Evolutionary conservation across 2,329 filamentous ascomycete genomes (phyloP).

Genomic region (Hortaea werneckii): DNA sequence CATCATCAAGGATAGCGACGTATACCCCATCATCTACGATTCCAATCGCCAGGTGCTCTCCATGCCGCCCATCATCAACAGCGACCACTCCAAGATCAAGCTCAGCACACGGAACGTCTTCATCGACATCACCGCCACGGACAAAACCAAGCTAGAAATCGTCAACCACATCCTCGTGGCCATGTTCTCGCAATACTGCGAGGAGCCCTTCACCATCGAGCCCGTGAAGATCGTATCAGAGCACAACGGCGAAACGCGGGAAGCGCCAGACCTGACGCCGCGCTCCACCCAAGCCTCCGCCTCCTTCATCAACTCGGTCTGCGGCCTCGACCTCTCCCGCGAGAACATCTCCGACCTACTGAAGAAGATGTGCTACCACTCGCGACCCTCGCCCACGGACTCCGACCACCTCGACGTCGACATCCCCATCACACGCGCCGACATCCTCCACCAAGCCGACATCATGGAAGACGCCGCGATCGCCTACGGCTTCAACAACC

Average conservation of each 20-base stretch:
- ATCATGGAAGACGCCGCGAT: constrained; percentile 98
- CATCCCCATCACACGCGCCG: constrained; percentile 80
- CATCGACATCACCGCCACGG: constrained; percentile 93
- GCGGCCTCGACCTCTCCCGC: constrained; percentile 66
- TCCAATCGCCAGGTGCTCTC: constrained; percentile 80
- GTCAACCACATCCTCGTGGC: constrained; percentile 91
- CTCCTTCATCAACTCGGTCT: constrained; percentile 88
- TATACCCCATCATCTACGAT: constrained; percentile 95
- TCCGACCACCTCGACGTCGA: constrained; percentile 62
- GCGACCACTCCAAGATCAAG: constrained; percentile 92
- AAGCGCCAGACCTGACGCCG: constrained; percentile 71
- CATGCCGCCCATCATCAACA: constrained; percentile 94
- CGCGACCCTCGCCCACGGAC: constrained; percentile 60
- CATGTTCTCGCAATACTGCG: constrained; percentile 92
- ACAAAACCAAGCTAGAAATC: constrained; percentile 91
- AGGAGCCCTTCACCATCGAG: constrained; percentile 83
- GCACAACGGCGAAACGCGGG: constrained; percentile 74
- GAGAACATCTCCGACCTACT: constrained; percentile 69
- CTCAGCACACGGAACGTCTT: constrained; percentile 86
- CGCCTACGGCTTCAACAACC: constrained; percentile 93
- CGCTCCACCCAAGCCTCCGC: constrained; percentile 72
- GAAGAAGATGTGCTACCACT: constrained; percentile 79
- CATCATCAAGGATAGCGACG: constrained; percentile 86
- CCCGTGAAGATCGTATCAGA: constrained; percentile 85
- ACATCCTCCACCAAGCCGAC: constrained; percentile 92